phyloP scores from a whole-genome alignment of 1,284 basidiomycete species.

The Entoloma clypeatum region DNA sequence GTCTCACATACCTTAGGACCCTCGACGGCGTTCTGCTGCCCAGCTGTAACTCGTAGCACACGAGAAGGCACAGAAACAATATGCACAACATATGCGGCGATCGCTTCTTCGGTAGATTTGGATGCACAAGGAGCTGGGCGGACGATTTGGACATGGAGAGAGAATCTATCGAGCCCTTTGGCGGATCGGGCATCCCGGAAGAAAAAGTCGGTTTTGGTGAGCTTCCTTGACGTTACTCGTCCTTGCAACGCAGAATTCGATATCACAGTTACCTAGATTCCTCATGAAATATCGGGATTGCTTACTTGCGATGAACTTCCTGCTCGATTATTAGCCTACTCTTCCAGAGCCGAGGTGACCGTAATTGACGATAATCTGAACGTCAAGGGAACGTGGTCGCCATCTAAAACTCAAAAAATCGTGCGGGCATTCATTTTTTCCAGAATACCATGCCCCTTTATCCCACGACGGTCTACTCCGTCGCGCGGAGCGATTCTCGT shows the following conservation, averaged over 20 bases:
- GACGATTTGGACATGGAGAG: slow-evolving; percentile 61
- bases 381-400: slow-evolving; percentile 33
- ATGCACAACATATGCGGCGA: slow-evolving; percentile 53
- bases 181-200: slow-evolving; percentile 37
- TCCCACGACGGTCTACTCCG: slow-evolving; percentile 29
- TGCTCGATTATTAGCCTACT: slow-evolving; percentile 42
- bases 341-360: slow-evolving; percentile 42
- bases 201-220: slow-evolving; percentile 41
- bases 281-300: slow-evolving; percentile 41
- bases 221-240: slow-evolving; percentile 23
- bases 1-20: slow-evolving; percentile 66
- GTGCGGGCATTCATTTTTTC: slow-evolving; percentile 46
- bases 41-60: slow-evolving; percentile 45
- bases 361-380: slow-evolving; percentile 42
- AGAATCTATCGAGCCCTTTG: slow-evolving; percentile 41
- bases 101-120: slow-evolving; percentile 47
- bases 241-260: slow-evolving; percentile 17
- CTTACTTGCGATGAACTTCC: slow-evolving; percentile 42
- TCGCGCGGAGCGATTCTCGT: slow-evolving; percentile 32
- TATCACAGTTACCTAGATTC: slow-evolving; percentile 34
- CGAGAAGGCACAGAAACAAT: slow-evolving; percentile 33
- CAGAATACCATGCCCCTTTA: slow-evolving; percentile 40
- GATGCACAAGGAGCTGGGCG: slow-evolving; percentile 37
- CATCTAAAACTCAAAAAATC: slow-evolving; percentile 26
- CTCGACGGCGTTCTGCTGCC: slow-evolving; percentile 54